Percentiles rank a stretch among this genome's conserved stretches.
Conservation (phyloP, 2,329 filamentous ascomycete genomes). For the Fonsecaea nubica region DNA sequence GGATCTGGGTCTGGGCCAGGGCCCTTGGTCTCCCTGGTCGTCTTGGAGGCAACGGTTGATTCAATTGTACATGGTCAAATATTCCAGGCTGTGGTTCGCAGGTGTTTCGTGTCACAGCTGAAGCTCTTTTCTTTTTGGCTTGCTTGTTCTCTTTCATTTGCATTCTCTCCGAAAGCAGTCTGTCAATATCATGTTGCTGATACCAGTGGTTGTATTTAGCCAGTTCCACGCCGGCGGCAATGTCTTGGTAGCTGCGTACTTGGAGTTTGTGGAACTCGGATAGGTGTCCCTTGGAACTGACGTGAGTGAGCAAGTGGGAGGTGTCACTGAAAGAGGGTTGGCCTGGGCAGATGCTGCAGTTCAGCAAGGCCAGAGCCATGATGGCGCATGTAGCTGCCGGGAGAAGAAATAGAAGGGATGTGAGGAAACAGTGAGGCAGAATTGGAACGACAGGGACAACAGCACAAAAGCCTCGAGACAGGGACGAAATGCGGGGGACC, state of each 20-base stretch:
- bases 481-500: conserved; percentile 20
- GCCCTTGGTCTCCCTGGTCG: conserved; percentile 13
- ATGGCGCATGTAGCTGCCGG: conserved; percentile 29
- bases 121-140: conserved; percentile 40
- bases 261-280: conserved; percentile 82
- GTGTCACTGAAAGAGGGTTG: conserved; percentile 83
- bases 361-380: conserved; percentile 67
- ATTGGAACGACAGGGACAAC: conserved; percentile 14
- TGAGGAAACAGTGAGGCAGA: conserved; percentile 31
- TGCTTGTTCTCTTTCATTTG: conserved; percentile 75
- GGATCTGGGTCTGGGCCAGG: conserved; percentile 23
- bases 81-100: conserved; percentile 14
- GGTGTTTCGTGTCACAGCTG: conserved; percentile 22
- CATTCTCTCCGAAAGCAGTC: conserved; percentile 78
- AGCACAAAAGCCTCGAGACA: conserved; percentile 21
- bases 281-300: conserved; percentile 90
- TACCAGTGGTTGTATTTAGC: conserved; percentile 81
- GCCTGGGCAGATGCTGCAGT: conserved; percentile 83
- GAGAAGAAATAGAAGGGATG: conserved; percentile 35
- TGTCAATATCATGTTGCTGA: conserved; percentile 70
- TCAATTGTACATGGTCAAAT: conserved; percentile 5
- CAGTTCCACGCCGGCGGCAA: conserved; percentile 67
- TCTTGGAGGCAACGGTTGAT: conserved; percentile 21
- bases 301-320: conserved; percentile 89
- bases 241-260: conserved; percentile 71